Base-by-base conservation (phyloP, 2,329 filamentous ascomycete genomes). In the Calonectria leucothoes region DNA sequence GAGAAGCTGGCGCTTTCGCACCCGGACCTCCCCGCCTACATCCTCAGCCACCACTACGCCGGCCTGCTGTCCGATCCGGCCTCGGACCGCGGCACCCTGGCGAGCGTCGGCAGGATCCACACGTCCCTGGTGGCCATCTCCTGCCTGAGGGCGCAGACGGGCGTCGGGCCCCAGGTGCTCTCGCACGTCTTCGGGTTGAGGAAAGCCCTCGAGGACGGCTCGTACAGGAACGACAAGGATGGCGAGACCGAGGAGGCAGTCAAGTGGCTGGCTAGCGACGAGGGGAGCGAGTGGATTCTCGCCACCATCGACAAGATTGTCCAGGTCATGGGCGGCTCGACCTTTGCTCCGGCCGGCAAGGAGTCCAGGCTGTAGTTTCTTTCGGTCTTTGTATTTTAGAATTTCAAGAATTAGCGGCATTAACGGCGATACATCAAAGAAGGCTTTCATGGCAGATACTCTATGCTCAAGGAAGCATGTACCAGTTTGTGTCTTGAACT, bases 181-280 rank as follows among this genome's bases (percentile, higher is more conserved):
- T 95, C 93, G 77, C 95, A 97, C 84, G 88, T 97, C 0, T 96
- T 95, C 85, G 95, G 95, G 0, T 82, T 97, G 84, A 85, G 93
- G 72, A 97, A 97, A 86, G 94, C 91, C 0, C 88, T 93, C 66
- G 91, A 94, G 75, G 92, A 95, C 82, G 94, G 93, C 1, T 87
- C 86, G 25, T 89, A 88, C 84, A 79, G 78, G 76, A 77, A 74
- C 12, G 84, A 84, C 39, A 79, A 76, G 29, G 80, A 83, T 51
- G 80, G 78, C 0, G 82, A 83, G 72, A 84, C 80, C 2, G 82
- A 85, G 37, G 83, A 85, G 73, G 78, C 70, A 3, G 79, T 82
- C n/a, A 71, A 77, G 66, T 87, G 86, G 83, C 57, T 89, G 75
- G 86, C 86, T 0, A 82, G 81, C 4, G 86, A 89, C 33, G 86